These are phyloP conservation scores for Hypomontagnella submonticulosa DNA, from an alignment of 495 filamentous ascomycete genomes.

Conservation along the genomic window DNA sequence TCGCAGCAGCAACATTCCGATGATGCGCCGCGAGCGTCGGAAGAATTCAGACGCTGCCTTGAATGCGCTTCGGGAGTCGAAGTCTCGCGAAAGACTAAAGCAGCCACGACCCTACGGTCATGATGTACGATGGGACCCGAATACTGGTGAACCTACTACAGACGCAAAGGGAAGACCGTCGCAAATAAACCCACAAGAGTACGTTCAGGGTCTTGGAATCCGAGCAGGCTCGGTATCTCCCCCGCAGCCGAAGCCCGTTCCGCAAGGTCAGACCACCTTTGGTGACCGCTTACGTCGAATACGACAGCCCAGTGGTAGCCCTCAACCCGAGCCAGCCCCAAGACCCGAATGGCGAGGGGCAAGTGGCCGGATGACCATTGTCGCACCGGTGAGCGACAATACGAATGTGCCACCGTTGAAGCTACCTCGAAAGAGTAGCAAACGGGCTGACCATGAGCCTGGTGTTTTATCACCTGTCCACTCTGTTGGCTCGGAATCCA, in stretches of 20 bases:
- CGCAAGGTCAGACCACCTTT: constrained; percentile 46
- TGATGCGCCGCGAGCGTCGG: constrained; percentile 60
- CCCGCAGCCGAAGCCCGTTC: constrained; percentile 37
- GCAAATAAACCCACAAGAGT: constrained; percentile 60
- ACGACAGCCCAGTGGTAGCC: constrained; percentile 50
- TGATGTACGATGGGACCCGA: constrained; percentile 59
- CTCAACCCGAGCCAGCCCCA: constrained; percentile 47
- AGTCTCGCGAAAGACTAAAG: constrained; percentile 46
- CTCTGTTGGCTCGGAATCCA: constrained; percentile 39
- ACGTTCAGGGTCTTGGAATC: constrained; percentile 52
- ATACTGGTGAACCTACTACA: constrained; percentile 61
- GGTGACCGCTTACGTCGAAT: constrained; percentile 57
- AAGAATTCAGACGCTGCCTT: constrained; percentile 54
- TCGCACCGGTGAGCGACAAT: constrained; percentile 60
- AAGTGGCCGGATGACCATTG: constrained; percentile 61
- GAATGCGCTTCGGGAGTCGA: constrained; percentile 47
- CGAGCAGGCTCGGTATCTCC: constrained; percentile 36
- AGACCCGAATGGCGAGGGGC: constrained; percentile 66
- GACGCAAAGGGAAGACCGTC: constrained; percentile 56
- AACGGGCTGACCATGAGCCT: constrained; percentile 44
- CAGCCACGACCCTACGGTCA: constrained; percentile 46
- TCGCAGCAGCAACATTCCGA: constrained; percentile 59
- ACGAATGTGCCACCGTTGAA: constrained; percentile 54
- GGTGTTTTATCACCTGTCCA: constrained; percentile 35
- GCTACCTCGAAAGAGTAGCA: constrained; percentile 59